These are phyloP conservation scores for Penicillium bialowiezense DNA, from an alignment of 495 filamentous ascomycete genomes.

Conservation along the genomic window DNA sequence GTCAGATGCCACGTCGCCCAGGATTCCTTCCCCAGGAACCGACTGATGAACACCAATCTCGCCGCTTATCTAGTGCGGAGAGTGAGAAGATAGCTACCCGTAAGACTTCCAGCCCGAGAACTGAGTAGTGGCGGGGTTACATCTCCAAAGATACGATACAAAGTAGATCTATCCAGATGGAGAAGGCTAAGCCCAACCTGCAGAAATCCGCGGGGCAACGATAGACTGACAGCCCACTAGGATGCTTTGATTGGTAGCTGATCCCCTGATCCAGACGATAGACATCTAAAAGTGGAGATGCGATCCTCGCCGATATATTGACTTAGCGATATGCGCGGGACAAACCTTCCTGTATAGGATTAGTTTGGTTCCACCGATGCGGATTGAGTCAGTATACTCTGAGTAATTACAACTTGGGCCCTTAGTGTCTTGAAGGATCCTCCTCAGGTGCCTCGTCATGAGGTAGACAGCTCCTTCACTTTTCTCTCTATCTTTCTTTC, in stretches of 20 bases:
- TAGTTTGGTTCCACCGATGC: not conserved
- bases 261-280: not conserved
- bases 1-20: too few species aligned
- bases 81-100: too few species aligned
- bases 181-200: not conserved
- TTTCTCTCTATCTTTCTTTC: too few species aligned
- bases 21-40: too few species aligned
- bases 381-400: not conserved
- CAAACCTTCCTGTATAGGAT: constrained; percentile 7
- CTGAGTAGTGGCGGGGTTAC: not conserved
- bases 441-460: too few species aligned
- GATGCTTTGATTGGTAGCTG: not conserved
- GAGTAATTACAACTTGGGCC: not conserved
- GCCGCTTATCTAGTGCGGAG: too few species aligned
- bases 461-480: too few species aligned
- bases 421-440: not conserved
- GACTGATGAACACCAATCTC: too few species aligned
- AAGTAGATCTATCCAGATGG: not conserved
- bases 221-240: not conserved
- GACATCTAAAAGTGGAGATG: constrained; percentile 2
- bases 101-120: too few species aligned
- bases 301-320: not conserved
- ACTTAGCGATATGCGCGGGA: constrained; percentile 3
- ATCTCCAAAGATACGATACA: not conserved
- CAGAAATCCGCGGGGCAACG: not conserved